Evolutionary conservation across 208 protist genomes (phyloP), one percentile per base, ranked within the genome.

Genomic region (Leishmania lainsoni): DNA sequence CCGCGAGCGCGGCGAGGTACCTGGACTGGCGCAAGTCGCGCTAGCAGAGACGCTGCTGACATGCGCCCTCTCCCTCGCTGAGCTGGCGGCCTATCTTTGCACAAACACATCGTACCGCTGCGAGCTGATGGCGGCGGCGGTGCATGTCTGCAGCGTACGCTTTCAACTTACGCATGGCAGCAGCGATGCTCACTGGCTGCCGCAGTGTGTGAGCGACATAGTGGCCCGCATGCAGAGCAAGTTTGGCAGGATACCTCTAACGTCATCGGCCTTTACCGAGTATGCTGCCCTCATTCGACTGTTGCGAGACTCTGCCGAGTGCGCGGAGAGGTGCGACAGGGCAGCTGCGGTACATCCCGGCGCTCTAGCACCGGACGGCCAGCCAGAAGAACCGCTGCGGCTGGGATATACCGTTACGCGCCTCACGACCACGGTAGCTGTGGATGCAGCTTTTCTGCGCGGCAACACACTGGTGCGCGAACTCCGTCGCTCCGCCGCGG

Each of bases 391-490:
- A 22, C 48, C 59, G 49, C 58, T 42, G 61, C 76, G 32, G 16
- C 42, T 83, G 69, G 81, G 81, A 1, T 84, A 84, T 73, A 84
- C 76, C 12, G 42, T 84, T 26, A n/a, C 54, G 17, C n/a, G 29
- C 42, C 9, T 78, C 42, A 0, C 14, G 2, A 65, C 32, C 17
- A 68, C 56, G n/a, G 68, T 76, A 32, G 76, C 54, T 4, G 81
- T 81, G 56, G 81, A 85, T 66, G 76, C 20, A 0, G 71, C 71
- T 2, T 85, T 81, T 56, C 29, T 81, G 69, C 71, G 63, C 26
- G 71, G 81, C 45, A 85, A 85, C 76, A 85, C 71, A 5, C 42
- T 80, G 16, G 81, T 81, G 71, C 81, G 81, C 22, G 76, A 78
- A 26, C 51, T 81, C 20, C 76, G 76, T 48, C 35, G 76, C 65